Evolutionary conservation across 495 filamentous ascomycete genomes (phyloP), one percentile per base, ranked within the genome.

Genomic region (Chaetomium tenue): DNA sequence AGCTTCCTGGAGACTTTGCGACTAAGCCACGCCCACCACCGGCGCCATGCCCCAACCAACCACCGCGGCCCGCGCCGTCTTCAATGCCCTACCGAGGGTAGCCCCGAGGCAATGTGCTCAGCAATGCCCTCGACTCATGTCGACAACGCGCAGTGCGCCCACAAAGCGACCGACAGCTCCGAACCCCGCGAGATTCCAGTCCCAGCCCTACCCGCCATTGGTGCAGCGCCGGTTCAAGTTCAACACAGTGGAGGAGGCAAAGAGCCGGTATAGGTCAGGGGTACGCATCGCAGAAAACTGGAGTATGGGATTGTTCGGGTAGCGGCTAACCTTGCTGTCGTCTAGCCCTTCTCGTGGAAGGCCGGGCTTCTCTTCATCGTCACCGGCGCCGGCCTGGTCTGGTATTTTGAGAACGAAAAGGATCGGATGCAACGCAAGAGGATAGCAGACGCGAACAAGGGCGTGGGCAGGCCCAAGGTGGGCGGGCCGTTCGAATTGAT

Each of bases 331-430:
- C 2, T 64, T n/a, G 42, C 20, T n/a, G 9, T 51, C 5, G 7
- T 20, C 28, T 61, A 89, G 87, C 93, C 93, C 40, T 97, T 98
- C 80, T 95, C 91, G 51, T 91, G 88, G 87, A 89, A 90, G 76
- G 88, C 93, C 8, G 93, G 91, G 12, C 65, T 91, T 67, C 83
- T 98, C 60, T 98, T 98, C 82, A 81, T 97, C 60, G 52, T 86
- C 26, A 86, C 92, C 2, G 91, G 89, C 65, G 84, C 76, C 2
- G 89, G 87, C 46, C 85, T 98, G 68, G 87, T 90, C 54, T 83
- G 88, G 68, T 98, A 97, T 76, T 98, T 98, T 81, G 89, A 90
- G 60, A 80, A 83, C 62, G 94, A 98, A 75, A 97, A 97, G 79
- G 86, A 84, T 59, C 87, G 95, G 59, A 84, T 98, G 84, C 87